Evolutionary conservation across 2,329 filamentous ascomycete species (phyloP).

Genomic region (Akanthomyces lecanii): DNA sequence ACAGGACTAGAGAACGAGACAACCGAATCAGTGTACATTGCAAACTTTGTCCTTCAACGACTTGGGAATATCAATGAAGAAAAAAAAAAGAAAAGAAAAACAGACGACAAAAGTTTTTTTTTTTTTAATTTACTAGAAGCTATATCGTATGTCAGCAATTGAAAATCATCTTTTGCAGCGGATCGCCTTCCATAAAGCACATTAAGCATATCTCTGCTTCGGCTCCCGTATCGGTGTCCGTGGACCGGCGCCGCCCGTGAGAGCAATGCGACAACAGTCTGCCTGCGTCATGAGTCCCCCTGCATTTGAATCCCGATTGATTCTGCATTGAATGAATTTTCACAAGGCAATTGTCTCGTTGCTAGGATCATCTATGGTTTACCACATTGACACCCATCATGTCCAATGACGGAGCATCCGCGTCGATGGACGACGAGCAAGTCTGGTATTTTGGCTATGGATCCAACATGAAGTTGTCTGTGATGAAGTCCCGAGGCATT

Average conservation of each 20-base stretch:
- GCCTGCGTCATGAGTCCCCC: not conserved
- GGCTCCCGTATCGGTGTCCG: not conserved
- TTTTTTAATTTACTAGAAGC: not conserved
- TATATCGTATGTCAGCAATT: not conserved
- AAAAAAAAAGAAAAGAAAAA: not conserved
- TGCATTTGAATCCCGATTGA: not conserved
- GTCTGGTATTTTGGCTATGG: conserved; percentile 1
- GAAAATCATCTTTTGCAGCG: not conserved
- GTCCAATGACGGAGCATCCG: not conserved
- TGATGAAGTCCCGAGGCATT: not conserved
- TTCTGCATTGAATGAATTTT: not conserved
- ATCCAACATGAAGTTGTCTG: not conserved
- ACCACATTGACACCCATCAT: not conserved
- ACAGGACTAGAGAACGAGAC: not conserved
- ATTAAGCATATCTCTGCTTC: not conserved
- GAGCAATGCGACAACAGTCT: not conserved
- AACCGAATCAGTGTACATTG: not conserved
- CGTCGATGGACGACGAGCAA: not conserved
- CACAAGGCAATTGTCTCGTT: not conserved
- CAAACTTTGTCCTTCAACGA: not conserved
- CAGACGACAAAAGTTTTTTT: not conserved
- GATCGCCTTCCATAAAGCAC: not conserved
- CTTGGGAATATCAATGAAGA: not conserved
- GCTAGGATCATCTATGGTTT: not conserved
- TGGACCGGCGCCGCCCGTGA: not conserved